Evolutionary conservation across 208 protist genomes (phyloP).

Genomic region (Trypanosoma grayi): DNA sequence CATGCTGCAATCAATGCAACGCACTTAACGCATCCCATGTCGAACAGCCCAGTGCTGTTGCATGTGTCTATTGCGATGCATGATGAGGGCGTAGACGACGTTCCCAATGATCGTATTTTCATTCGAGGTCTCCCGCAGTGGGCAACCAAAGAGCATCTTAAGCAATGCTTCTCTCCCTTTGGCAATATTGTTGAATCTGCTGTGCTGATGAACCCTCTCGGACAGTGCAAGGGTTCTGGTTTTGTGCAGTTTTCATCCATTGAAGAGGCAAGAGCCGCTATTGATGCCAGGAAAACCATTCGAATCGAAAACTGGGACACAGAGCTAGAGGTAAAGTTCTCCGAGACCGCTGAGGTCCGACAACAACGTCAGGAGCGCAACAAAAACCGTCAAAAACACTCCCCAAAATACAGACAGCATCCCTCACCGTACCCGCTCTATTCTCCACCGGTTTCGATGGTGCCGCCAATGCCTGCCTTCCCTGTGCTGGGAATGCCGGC

Average conservation of each 20-base stretch:
- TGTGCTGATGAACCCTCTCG: constrained; percentile 82
- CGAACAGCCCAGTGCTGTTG: constrained; percentile 50
- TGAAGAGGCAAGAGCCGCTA: constrained; percentile 63
- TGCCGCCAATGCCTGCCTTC: constrained; percentile 53
- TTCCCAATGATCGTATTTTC: constrained; percentile 86
- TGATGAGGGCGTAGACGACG: constrained; percentile 86
- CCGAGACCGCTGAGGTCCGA: constrained; percentile 74
- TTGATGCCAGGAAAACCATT: constrained; percentile 48
- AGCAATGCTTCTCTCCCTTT: constrained; percentile 58
- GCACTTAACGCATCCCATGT: constrained; percentile 64
- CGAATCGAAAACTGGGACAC: constrained; percentile 72
- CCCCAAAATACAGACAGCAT: constrained; percentile 60
- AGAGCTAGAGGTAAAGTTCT: constrained; percentile 84
- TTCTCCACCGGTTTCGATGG: constrained; percentile 28
- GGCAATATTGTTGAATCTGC: constrained; percentile 68
- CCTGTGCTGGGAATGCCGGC: constrained; percentile 39
- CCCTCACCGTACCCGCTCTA: constrained; percentile 27
- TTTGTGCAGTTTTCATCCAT: constrained; percentile 84
- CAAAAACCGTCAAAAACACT: constrained; percentile 69
- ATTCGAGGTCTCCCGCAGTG: constrained; percentile 85
- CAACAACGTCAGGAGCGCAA: constrained; percentile 88
- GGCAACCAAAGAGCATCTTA: constrained; percentile 83
- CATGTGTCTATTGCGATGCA: constrained; percentile 91
- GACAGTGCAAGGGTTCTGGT: constrained; percentile 90
- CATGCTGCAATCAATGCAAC: constrained; percentile 84